These are phyloP conservation scores for Collariella sp. DNA, from an alignment of 495 filamentous ascomycete genomes.

Conservation along the genomic window DNA sequence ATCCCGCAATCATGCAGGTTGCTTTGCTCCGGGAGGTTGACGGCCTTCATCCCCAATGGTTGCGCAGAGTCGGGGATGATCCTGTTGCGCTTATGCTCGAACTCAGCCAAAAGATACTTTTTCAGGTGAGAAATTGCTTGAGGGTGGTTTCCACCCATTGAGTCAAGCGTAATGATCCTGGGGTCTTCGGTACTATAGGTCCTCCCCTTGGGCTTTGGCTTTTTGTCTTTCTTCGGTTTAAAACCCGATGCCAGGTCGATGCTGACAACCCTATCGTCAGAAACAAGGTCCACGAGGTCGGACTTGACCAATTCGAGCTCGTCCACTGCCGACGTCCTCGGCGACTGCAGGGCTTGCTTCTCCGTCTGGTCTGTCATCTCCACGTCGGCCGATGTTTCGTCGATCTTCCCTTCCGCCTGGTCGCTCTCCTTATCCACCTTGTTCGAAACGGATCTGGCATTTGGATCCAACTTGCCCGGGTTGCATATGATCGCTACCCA, in stretches of 20 bases:
- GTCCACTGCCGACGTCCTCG: constrained; percentile 12
- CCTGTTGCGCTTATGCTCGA: constrained; percentile 52
- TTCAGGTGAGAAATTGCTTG: constrained; percentile 56
- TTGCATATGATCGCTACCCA: constrained; percentile 96
- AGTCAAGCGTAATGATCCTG: constrained; percentile 83
- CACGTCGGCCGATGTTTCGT: constrained; percentile 5
- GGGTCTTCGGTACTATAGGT: constrained; percentile 40
- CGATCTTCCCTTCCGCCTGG: not conserved
- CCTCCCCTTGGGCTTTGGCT: constrained; percentile 22
- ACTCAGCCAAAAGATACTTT: constrained; percentile 69
- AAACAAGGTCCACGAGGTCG: constrained; percentile 13
- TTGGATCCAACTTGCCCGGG: constrained; percentile 47
- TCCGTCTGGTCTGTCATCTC: constrained; percentile 13
- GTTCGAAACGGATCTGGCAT: not conserved
- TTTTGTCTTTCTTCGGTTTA: constrained; percentile 15
- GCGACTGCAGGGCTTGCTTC: not conserved
- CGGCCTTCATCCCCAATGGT: constrained; percentile 59
- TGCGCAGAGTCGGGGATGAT: constrained; percentile 45
- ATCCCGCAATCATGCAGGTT: constrained; percentile 88
- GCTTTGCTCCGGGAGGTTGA: constrained; percentile 63
- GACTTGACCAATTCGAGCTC: constrained; percentile 12
- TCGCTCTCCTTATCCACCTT: not conserved
- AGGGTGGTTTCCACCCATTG: constrained; percentile 55
- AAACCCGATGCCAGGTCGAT: not conserved
- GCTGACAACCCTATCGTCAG: constrained; percentile 4